phyloP scores from a whole-genome alignment of 1,139 yeast species.

The Pichia cactophila region DNA sequence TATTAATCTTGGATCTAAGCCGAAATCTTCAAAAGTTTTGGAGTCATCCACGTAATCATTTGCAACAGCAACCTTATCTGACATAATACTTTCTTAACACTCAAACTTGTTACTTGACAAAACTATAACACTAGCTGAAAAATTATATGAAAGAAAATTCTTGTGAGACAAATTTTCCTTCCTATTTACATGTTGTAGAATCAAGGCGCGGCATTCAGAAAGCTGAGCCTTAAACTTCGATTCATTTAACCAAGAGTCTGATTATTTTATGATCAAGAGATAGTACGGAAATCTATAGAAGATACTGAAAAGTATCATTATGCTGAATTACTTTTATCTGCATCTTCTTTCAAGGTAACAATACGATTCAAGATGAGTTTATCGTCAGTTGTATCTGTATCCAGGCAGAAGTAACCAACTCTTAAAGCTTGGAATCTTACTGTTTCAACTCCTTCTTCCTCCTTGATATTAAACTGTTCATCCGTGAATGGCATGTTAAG shows the following conservation, averaged over 20 bases:
- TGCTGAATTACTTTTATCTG: conserved; percentile 31
- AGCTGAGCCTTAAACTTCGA: background rate
- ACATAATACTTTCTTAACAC: background rate
- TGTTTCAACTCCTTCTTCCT: conserved; percentile 62
- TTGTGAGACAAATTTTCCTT: background rate
- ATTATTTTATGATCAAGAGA: no score
- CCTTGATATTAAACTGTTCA: conserved; percentile 65
- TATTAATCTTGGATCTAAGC: conserved; percentile 69
- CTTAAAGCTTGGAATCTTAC: conserved; percentile 97
- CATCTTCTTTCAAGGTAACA: conserved; percentile 79
- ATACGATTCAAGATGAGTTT: conserved; percentile 73
- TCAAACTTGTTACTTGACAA: background rate
- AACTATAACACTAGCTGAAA: no score
- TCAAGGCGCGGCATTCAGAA: background rate
- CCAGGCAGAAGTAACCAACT: conserved; percentile 93
- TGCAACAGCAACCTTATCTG: conserved; percentile 37
- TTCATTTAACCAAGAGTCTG: no score
- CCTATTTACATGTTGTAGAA: background rate
- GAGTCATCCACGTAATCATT: conserved; percentile 64
- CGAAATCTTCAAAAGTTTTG: conserved; percentile 61
- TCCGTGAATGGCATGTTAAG: conserved; percentile 57
- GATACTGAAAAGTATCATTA: background rate
- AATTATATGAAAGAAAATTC: background rate
- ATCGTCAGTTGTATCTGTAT: conserved; percentile 60
- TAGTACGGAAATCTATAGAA: background rate